Evolutionary conservation across 306 rosid genomes (phyloP), one percentile per base, ranked within the genome.

Genomic region (Neltuma alba): DNA sequence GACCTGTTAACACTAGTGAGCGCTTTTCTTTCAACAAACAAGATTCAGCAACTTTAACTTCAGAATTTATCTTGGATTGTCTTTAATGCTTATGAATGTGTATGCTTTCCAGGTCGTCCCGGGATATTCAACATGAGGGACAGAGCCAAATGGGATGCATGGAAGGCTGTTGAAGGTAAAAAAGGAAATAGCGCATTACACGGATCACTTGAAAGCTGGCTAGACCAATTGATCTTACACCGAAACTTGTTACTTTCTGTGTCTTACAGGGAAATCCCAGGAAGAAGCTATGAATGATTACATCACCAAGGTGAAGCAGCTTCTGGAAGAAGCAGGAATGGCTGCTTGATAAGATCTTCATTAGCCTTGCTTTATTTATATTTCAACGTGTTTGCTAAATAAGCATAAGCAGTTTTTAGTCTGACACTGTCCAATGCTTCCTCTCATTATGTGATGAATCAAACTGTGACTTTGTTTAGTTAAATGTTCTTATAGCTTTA

Each of bases 71-170:
- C 34, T 44, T 57, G 47, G 84, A 41, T 61, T 76, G 13, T 28
- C 16, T 33, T 65, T 37, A n/a, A 64, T 54, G 20, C 33, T 82
- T 25, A 64, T 84, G 82, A 67, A 38, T 83, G 37, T 66, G 67
- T 55, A 0, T 82, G 82, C 71, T 86, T 84, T 87, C 65, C 85
- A 95, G 99, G 73, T 78, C 99, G 99, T 12, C 99, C 99, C 6
- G 99, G 98, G 79, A 42, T 95, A 0, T 95, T 95, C 88, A 89
- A 79, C 84, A 37, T 80, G 97, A 95, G 77, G 86, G 99, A 95
- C 76, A 88, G 93, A 81, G 97, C 94, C 41, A 93, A 93, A 80
- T 95, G 99, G 99, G 99, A 95, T 91, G 99, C 99, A 74, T 95
- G 99, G 98, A 93, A 95, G 88, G 89, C 91, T 58, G 93, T 87